Conservation (phyloP, 2,329 filamentous ascomycete species). For the Colletotrichum sp. region DNA sequence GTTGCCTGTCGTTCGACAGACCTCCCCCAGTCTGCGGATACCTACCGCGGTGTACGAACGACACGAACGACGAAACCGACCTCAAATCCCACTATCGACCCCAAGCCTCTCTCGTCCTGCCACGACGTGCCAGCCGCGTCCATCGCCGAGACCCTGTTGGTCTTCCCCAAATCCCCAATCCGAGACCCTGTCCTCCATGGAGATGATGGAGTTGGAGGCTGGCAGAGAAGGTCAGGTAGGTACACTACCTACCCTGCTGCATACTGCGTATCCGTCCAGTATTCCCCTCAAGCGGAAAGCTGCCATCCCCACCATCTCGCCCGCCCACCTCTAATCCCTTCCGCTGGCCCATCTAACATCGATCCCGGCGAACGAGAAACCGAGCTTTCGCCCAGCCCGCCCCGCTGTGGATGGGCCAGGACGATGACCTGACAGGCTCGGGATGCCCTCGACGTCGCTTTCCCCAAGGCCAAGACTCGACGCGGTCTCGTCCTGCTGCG, state of each 20-base stretch:
- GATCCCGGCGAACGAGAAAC: not conserved
- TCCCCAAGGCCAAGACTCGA: constrained; percentile 6
- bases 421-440: not conserved
- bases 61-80: not conserved
- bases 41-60: not conserved
- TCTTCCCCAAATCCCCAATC: not conserved
- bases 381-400: not conserved
- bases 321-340: constrained; percentile 5
- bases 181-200: not conserved
- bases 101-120: not conserved
- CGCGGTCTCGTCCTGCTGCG: not conserved
- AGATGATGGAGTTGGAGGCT: not conserved
- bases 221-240: not conserved
- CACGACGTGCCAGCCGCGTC: not conserved
- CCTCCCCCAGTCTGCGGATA: not conserved
- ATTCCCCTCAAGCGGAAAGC: constrained; percentile 6
- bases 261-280: constrained; percentile 11
- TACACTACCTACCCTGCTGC: not conserved
- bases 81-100: not conserved
- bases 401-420: not conserved
- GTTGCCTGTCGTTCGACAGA: not conserved
- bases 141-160: not conserved
- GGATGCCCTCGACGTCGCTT: not conserved
- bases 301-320: not conserved
- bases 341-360: not conserved